These are phyloP conservation scores for Pyrus hybrid DNA, from an alignment of 331 rosid species.

Conservation along the genomic window DNA sequence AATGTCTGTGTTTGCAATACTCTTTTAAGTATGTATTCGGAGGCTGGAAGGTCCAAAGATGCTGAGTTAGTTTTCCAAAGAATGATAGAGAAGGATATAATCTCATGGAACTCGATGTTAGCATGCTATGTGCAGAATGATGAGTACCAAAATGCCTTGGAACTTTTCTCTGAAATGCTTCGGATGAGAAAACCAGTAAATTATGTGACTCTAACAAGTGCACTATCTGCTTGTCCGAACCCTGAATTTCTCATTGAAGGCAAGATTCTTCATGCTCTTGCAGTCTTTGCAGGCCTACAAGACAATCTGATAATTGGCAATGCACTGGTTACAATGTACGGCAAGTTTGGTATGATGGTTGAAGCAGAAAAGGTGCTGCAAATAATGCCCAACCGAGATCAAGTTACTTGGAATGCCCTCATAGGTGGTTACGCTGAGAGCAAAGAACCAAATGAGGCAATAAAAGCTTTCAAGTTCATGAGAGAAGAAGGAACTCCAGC, in stretches of 20 bases:
- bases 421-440: conserved; percentile 69
- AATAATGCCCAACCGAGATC: conserved; percentile 53
- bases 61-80: conserved; percentile 53
- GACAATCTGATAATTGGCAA: conserved; percentile 56
- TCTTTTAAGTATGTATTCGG: conserved; percentile 76
- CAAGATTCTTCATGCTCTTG: conserved; percentile 61
- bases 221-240: conserved; percentile 66
- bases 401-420: conserved; percentile 84
- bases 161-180: conserved; percentile 51
- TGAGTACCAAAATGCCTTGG: conserved; percentile 30
- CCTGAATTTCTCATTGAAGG: conserved; percentile 36
- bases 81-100: conserved; percentile 69
- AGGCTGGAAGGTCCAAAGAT: conserved; percentile 44
- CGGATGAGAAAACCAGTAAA: conserved; percentile 28
- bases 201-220: conserved; percentile 62
- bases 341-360: conserved; percentile 48
- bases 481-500: conserved; percentile 44
- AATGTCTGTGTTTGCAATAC: conserved; percentile 64
- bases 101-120: conserved; percentile 92
- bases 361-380: conserved; percentile 43
- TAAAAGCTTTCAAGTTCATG: conserved; percentile 51
- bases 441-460: conserved; percentile 52
- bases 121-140: conserved; percentile 62
- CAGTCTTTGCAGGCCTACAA: conserved; percentile 37
- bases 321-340: conserved; percentile 74